Percentiles rank a stretch among this genome's conserved stretches.
Conservation (phyloP, 2,329 filamentous ascomycete genomes). For the Colletotrichum paranaense region DNA sequence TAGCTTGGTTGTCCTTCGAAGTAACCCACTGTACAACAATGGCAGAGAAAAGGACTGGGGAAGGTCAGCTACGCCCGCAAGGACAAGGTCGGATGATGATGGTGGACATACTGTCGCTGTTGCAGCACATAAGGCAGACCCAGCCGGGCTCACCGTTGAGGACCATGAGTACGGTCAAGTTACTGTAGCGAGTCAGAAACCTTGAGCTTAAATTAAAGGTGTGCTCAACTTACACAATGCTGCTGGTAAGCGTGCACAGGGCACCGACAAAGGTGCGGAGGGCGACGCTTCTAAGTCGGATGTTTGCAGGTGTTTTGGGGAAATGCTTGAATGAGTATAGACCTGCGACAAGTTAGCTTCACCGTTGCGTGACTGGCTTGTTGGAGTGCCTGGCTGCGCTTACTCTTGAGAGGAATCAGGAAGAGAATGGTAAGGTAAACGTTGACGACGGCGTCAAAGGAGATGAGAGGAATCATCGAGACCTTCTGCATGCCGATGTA, state of each 20-base stretch:
- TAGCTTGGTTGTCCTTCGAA: conserved; percentile 54
- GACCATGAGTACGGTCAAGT: conserved; percentile 68
- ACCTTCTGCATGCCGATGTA: conserved; percentile 70
- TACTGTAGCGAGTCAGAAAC: conserved; percentile 50
- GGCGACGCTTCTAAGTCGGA: conserved; percentile 62
- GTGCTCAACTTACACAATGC: conserved; percentile 60
- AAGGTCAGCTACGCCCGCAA: not conserved
- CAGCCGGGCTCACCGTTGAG: conserved; percentile 72
- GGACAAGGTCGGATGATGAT: not conserved
- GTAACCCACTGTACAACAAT: conserved; percentile 73
- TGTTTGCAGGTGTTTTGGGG: conserved; percentile 51
- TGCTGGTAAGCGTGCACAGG: conserved; percentile 66
- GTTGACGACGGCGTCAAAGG: conserved; percentile 70
- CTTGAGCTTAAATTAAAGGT: conserved; percentile 4
- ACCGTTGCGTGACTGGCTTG: not conserved
- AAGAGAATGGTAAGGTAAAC: conserved; percentile 74
- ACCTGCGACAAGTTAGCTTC: conserved; percentile 47
- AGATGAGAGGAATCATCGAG: conserved; percentile 71
- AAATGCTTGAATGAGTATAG: conserved; percentile 66
- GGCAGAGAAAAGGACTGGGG: conserved; percentile 68
- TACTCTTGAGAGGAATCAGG: conserved; percentile 68
- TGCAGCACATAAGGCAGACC: conserved; percentile 75
- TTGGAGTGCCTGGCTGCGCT: conserved; percentile 34
- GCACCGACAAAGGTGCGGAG: conserved; percentile 70
- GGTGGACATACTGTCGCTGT: conserved; percentile 64